phyloP scores from a whole-genome alignment of 441 rosid species.

The Eruca vesicaria region DNA sequence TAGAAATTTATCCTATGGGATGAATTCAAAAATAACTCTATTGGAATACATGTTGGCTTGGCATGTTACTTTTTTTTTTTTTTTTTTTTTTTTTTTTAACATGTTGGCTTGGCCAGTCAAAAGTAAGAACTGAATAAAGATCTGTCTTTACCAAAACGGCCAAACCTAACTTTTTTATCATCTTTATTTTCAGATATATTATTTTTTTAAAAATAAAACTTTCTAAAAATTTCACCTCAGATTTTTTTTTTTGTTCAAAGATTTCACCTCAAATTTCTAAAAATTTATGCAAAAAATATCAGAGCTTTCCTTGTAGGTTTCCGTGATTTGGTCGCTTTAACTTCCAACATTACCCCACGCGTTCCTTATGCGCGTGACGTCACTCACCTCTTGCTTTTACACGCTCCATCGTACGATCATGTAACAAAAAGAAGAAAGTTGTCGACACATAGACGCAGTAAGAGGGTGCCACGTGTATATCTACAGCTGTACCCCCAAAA shows the following conservation, averaged over 20 bases:
- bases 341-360: conserved; percentile 13
- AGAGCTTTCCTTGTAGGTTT: conserved; percentile 32
- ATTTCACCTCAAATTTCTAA: not conserved
- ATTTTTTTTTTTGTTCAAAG: not conserved
- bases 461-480: conserved; percentile 66
- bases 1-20: no score
- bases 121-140: conserved; percentile 24
- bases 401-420: conserved; percentile 9
- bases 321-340: conserved; percentile 38
- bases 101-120: conserved; percentile 30
- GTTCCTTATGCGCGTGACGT: not conserved
- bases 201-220: not conserved
- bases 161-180: conserved; percentile 36
- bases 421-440: not conserved
- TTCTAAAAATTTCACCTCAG: not conserved
- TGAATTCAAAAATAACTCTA: no score
- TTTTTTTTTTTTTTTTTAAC: no score
- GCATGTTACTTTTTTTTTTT: no score
- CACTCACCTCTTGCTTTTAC: not conserved
- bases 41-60: no score
- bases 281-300: not conserved
- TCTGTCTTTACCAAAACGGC: conserved; percentile 38
- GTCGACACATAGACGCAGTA: conserved; percentile 6
- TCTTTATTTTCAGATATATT: conserved; percentile 32
- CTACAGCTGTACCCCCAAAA: conserved; percentile 90